These are phyloP conservation scores for Cutaneotrichosporon sp. DNA, from an alignment of 1,284 basidiomycete genomes.

Conservation along the genomic window DNA sequence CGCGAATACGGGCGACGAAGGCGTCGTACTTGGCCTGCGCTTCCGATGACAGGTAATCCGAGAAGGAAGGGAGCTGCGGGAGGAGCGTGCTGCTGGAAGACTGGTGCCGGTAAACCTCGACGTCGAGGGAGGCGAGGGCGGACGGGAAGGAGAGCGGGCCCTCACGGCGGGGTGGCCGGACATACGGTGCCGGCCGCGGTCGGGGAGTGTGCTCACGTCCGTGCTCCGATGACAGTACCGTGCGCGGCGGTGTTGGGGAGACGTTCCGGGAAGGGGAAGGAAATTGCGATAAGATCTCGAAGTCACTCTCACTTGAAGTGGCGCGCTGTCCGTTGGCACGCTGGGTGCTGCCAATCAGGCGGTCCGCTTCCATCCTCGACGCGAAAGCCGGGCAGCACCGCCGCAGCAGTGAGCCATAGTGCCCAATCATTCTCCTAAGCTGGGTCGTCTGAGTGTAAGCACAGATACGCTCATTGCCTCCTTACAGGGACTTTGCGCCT, in stretches of 20 bases:
- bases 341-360: background rate
- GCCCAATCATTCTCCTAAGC: background rate
- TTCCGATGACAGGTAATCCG: background rate
- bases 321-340: background rate
- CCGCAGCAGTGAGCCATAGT: background rate
- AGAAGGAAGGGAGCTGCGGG: background rate
- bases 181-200: background rate
- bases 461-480: background rate
- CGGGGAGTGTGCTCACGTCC: no score
- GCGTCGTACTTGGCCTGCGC: background rate
- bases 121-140: background rate
- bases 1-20: background rate
- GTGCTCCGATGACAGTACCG: no score
- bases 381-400: background rate
- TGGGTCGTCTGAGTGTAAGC: background rate
- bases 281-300: background rate
- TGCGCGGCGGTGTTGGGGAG: no score
- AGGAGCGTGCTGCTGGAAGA: background rate
- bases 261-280: background rate
- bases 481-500: background rate
- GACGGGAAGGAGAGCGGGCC: conserved; percentile 1
- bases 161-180: background rate
- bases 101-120: background rate
- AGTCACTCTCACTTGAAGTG: background rate
- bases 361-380: background rate